These are phyloP conservation scores for Chlorella vulgaris DNA, from an alignment of 139 green algal species.

Conservation along the genomic window DNA sequence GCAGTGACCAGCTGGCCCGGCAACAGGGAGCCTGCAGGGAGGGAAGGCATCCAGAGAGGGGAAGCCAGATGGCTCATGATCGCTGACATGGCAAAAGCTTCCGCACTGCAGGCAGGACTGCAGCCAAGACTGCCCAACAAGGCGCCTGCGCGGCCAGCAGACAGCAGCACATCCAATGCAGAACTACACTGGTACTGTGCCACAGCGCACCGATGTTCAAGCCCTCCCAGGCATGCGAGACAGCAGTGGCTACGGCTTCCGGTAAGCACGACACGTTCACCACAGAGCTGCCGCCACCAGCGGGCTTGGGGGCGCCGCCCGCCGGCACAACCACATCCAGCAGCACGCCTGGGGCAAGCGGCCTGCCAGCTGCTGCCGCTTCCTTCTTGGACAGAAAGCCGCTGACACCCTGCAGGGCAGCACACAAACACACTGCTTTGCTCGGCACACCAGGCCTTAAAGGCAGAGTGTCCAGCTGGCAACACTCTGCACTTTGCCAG, in stretches of 20 bases:
- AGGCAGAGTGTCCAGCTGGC: too few species aligned
- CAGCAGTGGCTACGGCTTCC: constrained; percentile 24
- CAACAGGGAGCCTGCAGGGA: constrained; percentile 56
- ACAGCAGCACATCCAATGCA: too few species aligned
- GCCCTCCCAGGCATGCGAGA: constrained; percentile 59
- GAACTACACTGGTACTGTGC: too few species aligned
- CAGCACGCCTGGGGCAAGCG: constrained; percentile 49
- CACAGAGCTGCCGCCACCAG: constrained; percentile 1
- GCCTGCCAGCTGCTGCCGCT: constrained; percentile 36
- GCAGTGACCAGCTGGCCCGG: constrained; percentile 85
- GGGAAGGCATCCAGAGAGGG: background rate
- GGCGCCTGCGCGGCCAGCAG: too few species aligned
- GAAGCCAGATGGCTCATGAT: background rate
- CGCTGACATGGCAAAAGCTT: too few species aligned
- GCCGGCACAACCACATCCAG: constrained; percentile 57
- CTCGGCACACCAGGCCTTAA: too few species aligned
- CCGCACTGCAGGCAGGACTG: too few species aligned
- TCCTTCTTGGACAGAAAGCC: constrained; percentile 69
- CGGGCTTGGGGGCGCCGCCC: constrained; percentile 12
- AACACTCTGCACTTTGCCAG: too few species aligned
- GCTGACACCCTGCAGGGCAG: constrained; percentile 51
- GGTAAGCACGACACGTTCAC: constrained; percentile 47
- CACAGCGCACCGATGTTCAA: constrained; percentile 68
- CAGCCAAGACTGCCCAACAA: background rate
- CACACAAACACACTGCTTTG: background rate